Base-by-base conservation (phyloP, 768 basidiomycete species). In the Tylopilus sp. region DNA sequence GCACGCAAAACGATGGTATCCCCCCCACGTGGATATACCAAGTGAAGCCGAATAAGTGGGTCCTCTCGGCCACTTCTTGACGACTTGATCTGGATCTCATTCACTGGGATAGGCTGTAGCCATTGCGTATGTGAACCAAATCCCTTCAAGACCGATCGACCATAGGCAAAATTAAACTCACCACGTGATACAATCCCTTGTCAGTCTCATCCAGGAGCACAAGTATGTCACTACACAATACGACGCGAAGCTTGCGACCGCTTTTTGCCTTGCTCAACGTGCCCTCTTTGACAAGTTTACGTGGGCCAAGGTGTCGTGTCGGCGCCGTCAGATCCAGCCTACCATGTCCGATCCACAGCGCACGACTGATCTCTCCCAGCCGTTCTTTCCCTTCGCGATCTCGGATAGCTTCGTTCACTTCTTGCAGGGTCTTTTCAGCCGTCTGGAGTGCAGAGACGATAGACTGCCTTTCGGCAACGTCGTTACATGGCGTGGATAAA, bases 241-340 rank as follows among this genome's bases (percentile, higher is more conserved):
- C 84, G 6, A 77, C 81, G 36, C 83, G 77, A 40, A 98, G 68
- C 64, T 82, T 89, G 45, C 88, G 75, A 4, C 90, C 85, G 53
- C 91, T 93, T 72, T 90, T 94, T 1, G 88, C 78, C 66, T 98
- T 98, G 57, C 75, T 71, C 11, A 97, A 65, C 3, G 75, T 53
- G 0, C 94, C 93, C 63, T 98, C 88, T 55, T 83, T 89, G 28
- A 97, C 52, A 10, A 99, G 75, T 59, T 75, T 79, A 17, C 95
- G 77, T n/a, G 79, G 71, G 1, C 94, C 95, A 74, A 95, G 83
- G 52, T 84, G 77, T 0, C 90, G 81, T 6, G 95, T 98, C 0
- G 91, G 87, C 1, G 87, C 90, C 0, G 91, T 94, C n/a, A 98
- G 72, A 65, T 98, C 93, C 20, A 97, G 80, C 17, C 87, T 84